Evolutionary conservation across 2,329 filamentous ascomycete genomes (phyloP).

Genomic region (Didymosphaeria variabile): DNA sequence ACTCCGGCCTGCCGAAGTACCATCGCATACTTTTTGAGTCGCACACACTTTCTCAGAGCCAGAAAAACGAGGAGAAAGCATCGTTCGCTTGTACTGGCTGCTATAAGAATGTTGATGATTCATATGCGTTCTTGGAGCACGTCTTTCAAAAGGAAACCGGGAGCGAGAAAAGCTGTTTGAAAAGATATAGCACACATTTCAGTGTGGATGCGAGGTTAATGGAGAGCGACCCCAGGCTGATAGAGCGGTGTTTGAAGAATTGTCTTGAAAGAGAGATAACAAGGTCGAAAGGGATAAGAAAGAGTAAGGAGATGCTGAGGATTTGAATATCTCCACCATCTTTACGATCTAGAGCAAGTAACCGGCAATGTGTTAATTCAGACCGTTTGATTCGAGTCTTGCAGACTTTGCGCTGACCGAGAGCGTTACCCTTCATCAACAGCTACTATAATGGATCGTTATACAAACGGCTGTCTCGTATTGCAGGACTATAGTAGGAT

Average conservation of each 20-base stretch:
- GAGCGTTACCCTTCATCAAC: no score
- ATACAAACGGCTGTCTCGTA: no score
- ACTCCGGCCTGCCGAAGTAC: conserved; percentile 43
- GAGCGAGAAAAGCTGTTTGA: conserved; percentile 41
- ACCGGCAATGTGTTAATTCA: background rate
- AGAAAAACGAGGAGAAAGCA: conserved; percentile 26
- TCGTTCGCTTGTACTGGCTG: conserved; percentile 47
- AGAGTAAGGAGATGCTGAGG: conserved; percentile 20
- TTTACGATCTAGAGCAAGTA: background rate
- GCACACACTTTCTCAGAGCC: conserved; percentile 25
- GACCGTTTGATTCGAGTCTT: background rate
- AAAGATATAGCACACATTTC: conserved; percentile 28
- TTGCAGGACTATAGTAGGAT: no score
- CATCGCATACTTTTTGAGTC: conserved; percentile 43
- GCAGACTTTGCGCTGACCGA: no score
- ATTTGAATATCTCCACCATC: background rate
- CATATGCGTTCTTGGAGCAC: conserved; percentile 48
- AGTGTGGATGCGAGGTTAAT: conserved; percentile 29
- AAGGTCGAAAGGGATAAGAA: conserved; percentile 28
- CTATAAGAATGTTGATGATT: conserved; percentile 47
- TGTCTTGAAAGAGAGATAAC: conserved; percentile 43
- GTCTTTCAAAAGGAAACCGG: conserved; percentile 46
- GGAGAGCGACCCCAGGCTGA: conserved; percentile 34
- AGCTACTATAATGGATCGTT: no score
- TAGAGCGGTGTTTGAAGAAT: conserved; percentile 45